Evolutionary conservation across 495 filamentous ascomycete genomes (phyloP).

Genomic region (Penicillium bovifimosum): DNA sequence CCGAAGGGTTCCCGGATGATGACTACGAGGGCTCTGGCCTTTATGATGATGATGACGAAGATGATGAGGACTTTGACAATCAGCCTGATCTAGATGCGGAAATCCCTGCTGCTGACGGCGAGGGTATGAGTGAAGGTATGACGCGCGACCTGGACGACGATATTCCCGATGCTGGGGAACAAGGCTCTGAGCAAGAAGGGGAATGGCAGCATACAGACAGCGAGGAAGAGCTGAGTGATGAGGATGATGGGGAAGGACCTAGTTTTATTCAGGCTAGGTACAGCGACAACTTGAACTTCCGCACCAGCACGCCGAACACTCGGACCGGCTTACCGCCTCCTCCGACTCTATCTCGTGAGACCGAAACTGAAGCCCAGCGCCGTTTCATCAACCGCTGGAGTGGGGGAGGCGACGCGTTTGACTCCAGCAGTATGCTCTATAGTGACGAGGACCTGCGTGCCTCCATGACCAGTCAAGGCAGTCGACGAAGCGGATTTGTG

Average conservation of each 20-base stretch:
- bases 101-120: conserved; percentile 33
- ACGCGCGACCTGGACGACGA: conserved; percentile 38
- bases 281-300: conserved; percentile 28
- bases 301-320: conserved; percentile 38
- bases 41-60: conserved; percentile 28
- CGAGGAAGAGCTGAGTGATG: conserved; percentile 59
- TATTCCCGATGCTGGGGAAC: conserved; percentile 37
- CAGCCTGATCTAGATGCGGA: conserved; percentile 42
- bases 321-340: conserved; percentile 31
- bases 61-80: conserved; percentile 35
- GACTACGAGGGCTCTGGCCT: conserved; percentile 37
- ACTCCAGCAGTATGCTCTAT: conserved; percentile 37
- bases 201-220: conserved; percentile 74
- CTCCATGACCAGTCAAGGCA: conserved; percentile 38
- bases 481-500: conserved; percentile 33
- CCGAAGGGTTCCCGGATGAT: conserved; percentile 44
- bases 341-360: conserved; percentile 15
- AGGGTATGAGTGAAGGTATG: conserved; percentile 24
- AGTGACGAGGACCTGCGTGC: conserved; percentile 41
- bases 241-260: conserved; percentile 30
- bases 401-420: conserved; percentile 39
- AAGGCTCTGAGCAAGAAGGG: conserved; percentile 30
- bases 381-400: conserved; percentile 45
- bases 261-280: conserved; percentile 26
- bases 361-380: conserved; percentile 40